Evolutionary conservation across 441 rosid species (phyloP).

Genomic region (Populus tomentosa): DNA sequence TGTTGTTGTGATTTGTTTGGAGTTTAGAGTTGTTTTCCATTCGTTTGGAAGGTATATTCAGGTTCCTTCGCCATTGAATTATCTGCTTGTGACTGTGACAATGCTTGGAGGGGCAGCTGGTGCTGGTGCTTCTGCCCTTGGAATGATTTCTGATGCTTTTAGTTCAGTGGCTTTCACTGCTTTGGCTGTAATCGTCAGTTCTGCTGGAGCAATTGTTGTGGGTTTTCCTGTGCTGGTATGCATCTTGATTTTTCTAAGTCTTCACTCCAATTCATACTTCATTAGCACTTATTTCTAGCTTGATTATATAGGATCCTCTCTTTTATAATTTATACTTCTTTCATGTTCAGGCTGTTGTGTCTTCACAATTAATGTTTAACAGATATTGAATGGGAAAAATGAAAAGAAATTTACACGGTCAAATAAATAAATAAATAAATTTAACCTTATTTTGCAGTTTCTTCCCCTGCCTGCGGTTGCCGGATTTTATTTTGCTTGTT

Average conservation of each 20-base stretch:
- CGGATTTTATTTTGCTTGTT: no score
- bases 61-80: slow-evolving; percentile 82
- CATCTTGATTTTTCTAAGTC: slow-evolving; percentile 11
- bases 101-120: slow-evolving; percentile 96
- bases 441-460: no score
- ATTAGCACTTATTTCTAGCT: no score
- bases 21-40: slow-evolving; percentile 88
- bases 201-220: slow-evolving; percentile 86
- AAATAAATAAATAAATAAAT: no score
- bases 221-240: slow-evolving; percentile 91
- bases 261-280: not conserved
- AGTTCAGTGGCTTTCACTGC: slow-evolving; percentile 66
- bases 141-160: slow-evolving; percentile 78
- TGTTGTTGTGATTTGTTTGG: slow-evolving; percentile 76
- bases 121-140: slow-evolving; percentile 75
- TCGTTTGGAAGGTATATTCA: slow-evolving; percentile 94
- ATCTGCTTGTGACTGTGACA: slow-evolving; percentile 74
- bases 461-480: no score
- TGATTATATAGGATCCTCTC: no score
- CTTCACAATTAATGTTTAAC: no score
- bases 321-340: no score
- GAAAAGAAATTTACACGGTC: no score
- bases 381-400: no score
- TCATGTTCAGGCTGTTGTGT: no score
- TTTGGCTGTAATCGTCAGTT: slow-evolving; percentile 77